phyloP scores from a whole-genome alignment of 2,329 filamentous ascomycete species.

The Aspergillus ibericus region DNA sequence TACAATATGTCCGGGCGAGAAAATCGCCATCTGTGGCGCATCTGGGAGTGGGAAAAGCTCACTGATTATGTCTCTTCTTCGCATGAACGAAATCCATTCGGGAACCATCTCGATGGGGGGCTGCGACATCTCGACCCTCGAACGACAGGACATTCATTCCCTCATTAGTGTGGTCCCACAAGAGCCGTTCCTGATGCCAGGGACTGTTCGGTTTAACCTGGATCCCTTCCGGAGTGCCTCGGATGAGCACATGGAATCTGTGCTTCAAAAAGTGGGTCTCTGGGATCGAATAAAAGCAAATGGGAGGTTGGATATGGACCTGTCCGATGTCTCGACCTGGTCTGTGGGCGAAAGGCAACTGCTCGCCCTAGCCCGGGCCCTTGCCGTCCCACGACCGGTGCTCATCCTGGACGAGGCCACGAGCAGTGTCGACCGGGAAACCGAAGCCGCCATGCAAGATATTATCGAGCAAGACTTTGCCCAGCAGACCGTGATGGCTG shows the following conservation, averaged over 20 bases:
- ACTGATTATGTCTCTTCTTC: conserved; percentile 22
- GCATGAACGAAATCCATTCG: conserved; percentile 28
- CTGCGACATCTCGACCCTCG: conserved; percentile 16
- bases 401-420: conserved; percentile 21
- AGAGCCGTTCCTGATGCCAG: conserved; percentile 24
- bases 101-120: conserved; percentile 25
- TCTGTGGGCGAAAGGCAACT: conserved; percentile 73
- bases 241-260: not conserved
- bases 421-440: conserved; percentile 17
- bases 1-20: conserved; percentile 27
- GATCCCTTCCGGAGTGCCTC: conserved; percentile 26
- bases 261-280: conserved; percentile 23
- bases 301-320: conserved; percentile 24
- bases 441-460: conserved; percentile 26
- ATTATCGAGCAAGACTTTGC: conserved; percentile 28
- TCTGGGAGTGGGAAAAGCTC: conserved; percentile 22
- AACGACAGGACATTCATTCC: conserved; percentile 16
- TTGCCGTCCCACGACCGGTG: conserved; percentile 32
- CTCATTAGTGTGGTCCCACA: conserved; percentile 27
- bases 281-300: conserved; percentile 23
- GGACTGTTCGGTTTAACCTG: conserved; percentile 28
- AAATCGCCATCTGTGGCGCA: conserved; percentile 33
- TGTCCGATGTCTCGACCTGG: conserved; percentile 48
- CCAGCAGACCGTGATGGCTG: conserved; percentile 29
- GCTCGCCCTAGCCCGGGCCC: conserved; percentile 69